Percentiles rank a stretch among this genome's conserved stretches.
phyloP scores from a whole-genome alignment of 2,329 filamentous ascomycete genomes.

The Pseudopithomyces maydicus region DNA sequence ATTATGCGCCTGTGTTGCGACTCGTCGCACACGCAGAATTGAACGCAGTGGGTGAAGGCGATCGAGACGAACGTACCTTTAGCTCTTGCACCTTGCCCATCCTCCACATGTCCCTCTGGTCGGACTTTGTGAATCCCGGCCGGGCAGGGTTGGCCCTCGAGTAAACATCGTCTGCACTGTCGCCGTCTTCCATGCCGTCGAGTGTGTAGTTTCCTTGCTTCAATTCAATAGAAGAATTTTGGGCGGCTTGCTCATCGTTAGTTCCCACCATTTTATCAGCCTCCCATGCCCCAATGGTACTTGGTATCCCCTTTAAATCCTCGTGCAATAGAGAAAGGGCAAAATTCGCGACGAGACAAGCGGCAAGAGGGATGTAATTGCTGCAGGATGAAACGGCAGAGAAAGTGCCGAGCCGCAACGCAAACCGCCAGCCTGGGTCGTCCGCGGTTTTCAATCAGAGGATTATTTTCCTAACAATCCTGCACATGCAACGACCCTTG shows the following conservation, averaged over 20 bases:
- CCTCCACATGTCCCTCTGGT: constrained; percentile 10
- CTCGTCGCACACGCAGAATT: too few species aligned
- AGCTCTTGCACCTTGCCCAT: constrained; percentile 12
- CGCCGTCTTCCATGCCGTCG: constrained; percentile 9
- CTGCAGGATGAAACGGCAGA: too few species aligned
- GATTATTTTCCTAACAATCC: neutral
- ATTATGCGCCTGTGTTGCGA: neutral
- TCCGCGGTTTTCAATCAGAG: neutral
- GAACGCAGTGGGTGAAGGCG: too few species aligned
- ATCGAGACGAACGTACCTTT: constrained; percentile 1
- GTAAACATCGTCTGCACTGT: constrained; percentile 9
- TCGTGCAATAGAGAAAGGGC: too few species aligned
- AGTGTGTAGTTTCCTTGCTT: constrained; percentile 2
- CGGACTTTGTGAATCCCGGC: constrained; percentile 14
- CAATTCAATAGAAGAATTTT: neutral
- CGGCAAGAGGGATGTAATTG: too few species aligned
- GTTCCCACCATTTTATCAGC: constrained; percentile 3
- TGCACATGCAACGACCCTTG: neutral
- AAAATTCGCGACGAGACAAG: too few species aligned
- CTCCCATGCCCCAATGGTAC: neutral
- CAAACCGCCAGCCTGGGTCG: too few species aligned
- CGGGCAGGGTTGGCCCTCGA: constrained; percentile 10
- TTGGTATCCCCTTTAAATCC: neutral
- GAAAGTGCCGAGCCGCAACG: too few species aligned
- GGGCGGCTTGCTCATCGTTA: constrained; percentile 5